These are phyloP conservation scores for Tetraselmis chui DNA, from an alignment of 139 green algal species.

Conservation along the genomic window DNA sequence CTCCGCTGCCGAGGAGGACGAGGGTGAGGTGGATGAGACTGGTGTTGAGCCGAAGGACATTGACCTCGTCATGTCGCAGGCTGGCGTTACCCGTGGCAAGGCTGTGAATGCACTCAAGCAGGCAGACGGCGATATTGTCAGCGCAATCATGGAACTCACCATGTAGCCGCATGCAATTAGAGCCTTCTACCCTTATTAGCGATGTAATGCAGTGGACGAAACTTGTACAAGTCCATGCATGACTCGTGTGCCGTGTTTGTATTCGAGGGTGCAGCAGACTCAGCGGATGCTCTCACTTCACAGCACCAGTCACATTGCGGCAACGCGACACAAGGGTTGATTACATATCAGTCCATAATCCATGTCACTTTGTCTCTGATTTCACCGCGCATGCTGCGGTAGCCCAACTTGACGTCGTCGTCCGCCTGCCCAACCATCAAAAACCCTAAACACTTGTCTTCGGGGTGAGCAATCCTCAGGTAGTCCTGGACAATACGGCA, in stretches of 20 bases:
- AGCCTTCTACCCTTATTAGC: not conserved
- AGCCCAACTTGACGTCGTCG: not conserved
- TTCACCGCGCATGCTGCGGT: not conserved
- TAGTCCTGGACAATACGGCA: slow-evolving; percentile 31
- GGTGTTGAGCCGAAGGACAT: slow-evolving; percentile 98
- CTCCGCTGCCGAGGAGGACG: slow-evolving; percentile 59
- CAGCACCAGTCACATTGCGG: too few relatives aligned
- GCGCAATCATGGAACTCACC: slow-evolving; percentile 93
- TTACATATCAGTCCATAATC: not conserved
- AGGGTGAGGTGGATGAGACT: slow-evolving; percentile 84
- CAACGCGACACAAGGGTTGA: too few relatives aligned
- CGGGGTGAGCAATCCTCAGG: slow-evolving; percentile 12
- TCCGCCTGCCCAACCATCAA: slow-evolving; percentile 11
- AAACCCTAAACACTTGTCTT: slow-evolving; percentile 18
- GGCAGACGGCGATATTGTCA: slow-evolving; percentile 92
- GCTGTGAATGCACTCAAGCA: slow-evolving; percentile 90
- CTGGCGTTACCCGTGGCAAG: slow-evolving; percentile 77
- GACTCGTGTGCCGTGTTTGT: too few relatives aligned
- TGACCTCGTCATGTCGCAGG: slow-evolving; percentile 98
- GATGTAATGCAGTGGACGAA: not conserved
- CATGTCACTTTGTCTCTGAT: not conserved
- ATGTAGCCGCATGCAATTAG: slow-evolving; percentile 31
- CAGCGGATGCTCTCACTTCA: too few relatives aligned
- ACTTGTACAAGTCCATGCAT: not conserved
- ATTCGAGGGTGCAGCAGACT: too few relatives aligned